These are phyloP conservation scores for Globisporangium irregulare DNA, from an alignment of 352 stramenopile species.

Conservation along the genomic window DNA sequence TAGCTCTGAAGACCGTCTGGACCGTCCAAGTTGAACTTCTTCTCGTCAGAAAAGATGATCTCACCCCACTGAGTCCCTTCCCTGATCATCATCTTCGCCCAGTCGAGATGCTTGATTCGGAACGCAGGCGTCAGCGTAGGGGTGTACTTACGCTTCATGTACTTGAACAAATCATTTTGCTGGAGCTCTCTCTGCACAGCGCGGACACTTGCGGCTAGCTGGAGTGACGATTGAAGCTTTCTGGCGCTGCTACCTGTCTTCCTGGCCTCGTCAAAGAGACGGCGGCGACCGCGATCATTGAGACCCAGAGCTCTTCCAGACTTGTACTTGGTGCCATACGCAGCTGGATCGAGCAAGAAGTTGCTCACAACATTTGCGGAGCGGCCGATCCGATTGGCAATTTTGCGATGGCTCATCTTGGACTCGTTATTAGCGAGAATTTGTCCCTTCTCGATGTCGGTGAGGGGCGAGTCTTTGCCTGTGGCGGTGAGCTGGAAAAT, in stretches of 20 bases:
- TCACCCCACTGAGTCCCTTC: background rate
- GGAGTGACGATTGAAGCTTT: background rate
- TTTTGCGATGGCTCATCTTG: background rate
- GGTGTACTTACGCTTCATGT: background rate
- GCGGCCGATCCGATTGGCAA: background rate
- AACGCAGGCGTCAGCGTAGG: background rate
- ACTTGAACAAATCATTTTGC: background rate
- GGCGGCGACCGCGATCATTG: background rate
- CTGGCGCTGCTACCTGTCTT: background rate
- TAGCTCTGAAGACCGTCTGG: background rate
- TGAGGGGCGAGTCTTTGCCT: background rate
- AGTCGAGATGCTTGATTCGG: slow-evolving; percentile 1
- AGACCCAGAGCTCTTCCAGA: background rate
- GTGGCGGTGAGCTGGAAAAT: background rate
- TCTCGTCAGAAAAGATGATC: background rate
- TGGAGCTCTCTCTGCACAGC: background rate
- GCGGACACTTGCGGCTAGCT: background rate
- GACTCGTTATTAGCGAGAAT: background rate
- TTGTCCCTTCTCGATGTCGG: background rate
- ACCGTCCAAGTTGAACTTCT: background rate
- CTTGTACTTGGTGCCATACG: slow-evolving; percentile 1
- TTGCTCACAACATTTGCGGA: background rate
- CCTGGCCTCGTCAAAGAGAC: background rate
- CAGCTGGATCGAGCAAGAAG: background rate
- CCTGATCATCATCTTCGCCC: background rate